Conservation (phyloP, 2,329 filamentous ascomycete genomes). For the Sporothrix pseudoabietina region DNA sequence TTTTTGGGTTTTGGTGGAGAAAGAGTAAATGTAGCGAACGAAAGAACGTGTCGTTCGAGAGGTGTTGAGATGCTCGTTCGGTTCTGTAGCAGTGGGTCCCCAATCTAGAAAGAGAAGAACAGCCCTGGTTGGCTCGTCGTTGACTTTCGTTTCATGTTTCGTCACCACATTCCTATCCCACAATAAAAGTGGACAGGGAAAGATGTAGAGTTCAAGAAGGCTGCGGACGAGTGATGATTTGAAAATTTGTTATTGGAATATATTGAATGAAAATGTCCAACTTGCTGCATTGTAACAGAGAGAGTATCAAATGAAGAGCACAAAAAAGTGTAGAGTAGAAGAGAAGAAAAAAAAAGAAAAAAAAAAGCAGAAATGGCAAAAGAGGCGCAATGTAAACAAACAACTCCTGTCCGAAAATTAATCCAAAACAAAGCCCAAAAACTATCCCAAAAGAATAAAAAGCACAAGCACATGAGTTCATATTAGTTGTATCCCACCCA, state of each 20-base stretch:
- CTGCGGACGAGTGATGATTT: not conserved
- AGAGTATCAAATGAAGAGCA: constrained; percentile 31
- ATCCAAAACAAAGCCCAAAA: constrained; percentile 33
- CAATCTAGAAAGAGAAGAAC: not conserved
- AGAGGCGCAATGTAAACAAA: not conserved
- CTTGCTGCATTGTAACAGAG: constrained; percentile 19
- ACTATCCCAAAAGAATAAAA: not conserved
- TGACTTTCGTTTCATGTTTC: constrained; percentile 24
- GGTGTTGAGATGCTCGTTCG: not conserved
- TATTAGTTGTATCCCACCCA: not conserved
- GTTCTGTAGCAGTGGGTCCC: not conserved
- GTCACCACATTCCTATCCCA: constrained; percentile 10
- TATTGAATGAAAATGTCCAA: constrained; percentile 8
- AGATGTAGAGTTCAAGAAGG: not conserved
- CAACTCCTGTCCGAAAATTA: constrained; percentile 3
- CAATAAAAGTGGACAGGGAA: not conserved
- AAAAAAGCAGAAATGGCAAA: not conserved
- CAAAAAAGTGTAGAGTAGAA: not conserved
- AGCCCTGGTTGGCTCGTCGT: not conserved
- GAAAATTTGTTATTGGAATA: not conserved
- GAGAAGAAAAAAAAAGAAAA: not conserved
- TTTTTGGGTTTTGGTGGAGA: not conserved
- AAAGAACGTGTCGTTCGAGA: not conserved
- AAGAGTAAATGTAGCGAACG: not conserved
- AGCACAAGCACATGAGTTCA: constrained; percentile 12